phyloP scores from a whole-genome alignment of 2,329 filamentous ascomycete species.

The Venturia carpophila region DNA sequence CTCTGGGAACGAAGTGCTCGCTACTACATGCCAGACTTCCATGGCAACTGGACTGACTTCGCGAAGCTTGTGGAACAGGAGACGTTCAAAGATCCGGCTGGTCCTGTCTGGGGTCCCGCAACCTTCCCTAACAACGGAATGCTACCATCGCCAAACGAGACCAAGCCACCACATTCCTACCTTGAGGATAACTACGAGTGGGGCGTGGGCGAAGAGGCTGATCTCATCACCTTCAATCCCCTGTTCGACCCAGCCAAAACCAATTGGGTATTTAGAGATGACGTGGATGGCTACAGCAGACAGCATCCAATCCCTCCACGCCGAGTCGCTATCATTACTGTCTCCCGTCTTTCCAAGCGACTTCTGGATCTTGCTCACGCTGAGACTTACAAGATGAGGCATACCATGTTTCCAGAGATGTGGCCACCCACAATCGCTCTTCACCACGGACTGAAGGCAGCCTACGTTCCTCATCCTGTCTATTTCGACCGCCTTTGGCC shows the following conservation, averaged over 20 bases:
- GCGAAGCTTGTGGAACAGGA: constrained; percentile 55
- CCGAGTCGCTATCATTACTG: constrained; percentile 69
- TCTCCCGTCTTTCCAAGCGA: constrained; percentile 62
- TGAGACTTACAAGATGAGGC: constrained; percentile 64
- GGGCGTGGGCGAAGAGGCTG: constrained; percentile 69
- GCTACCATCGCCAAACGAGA: constrained; percentile 53
- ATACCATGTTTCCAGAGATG: constrained; percentile 71
- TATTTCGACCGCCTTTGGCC: constrained; percentile 71
- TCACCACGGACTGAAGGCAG: constrained; percentile 70
- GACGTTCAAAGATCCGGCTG: constrained; percentile 39
- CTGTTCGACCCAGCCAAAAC: constrained; percentile 68
- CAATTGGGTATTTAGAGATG: constrained; percentile 62
- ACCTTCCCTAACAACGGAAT: constrained; percentile 42
- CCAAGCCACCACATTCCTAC: constrained; percentile 51
- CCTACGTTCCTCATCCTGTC: constrained; percentile 70
- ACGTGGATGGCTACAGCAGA: constrained; percentile 59
- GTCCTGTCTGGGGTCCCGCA: constrained; percentile 58
- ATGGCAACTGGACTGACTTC: constrained; percentile 62
- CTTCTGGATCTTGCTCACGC: constrained; percentile 70
- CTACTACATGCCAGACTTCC: constrained; percentile 62
- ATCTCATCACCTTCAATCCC: constrained; percentile 67
- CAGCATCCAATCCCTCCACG: constrained; percentile 53
- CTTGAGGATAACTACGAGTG: constrained; percentile 61
- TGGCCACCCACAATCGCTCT: constrained; percentile 64
- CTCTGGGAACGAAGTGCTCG: constrained; percentile 67